These are phyloP conservation scores for Xylaria multiplex DNA, from an alignment of 2,329 filamentous ascomycete genomes.

Conservation along the genomic window DNA sequence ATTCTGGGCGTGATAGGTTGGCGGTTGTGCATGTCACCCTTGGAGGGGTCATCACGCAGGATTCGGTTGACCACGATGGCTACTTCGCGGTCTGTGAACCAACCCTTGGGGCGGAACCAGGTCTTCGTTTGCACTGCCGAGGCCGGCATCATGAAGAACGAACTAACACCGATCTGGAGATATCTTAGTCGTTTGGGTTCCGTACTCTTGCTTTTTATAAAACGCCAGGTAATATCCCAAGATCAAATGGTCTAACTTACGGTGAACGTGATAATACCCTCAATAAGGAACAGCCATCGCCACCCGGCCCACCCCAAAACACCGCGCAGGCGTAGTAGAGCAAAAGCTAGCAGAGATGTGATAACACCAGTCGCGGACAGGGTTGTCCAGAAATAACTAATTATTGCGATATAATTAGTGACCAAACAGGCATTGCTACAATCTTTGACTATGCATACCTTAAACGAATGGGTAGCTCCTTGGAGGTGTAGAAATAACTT, in stretches of 20 bases:
- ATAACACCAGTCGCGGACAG: slow-evolving; percentile 49
- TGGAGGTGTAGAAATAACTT: slow-evolving; percentile 50
- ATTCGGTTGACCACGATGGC: slow-evolving; percentile 67
- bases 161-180: slow-evolving; percentile 56
- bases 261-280: slow-evolving; percentile 63
- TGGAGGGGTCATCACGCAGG: slow-evolving; percentile 66
- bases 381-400: slow-evolving; percentile 53
- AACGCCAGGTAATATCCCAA: too few relatives aligned
- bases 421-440: not conserved
- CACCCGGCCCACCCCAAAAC: slow-evolving; percentile 52
- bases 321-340: slow-evolving; percentile 52
- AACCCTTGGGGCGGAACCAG: slow-evolving; percentile 61
- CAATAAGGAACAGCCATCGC: slow-evolving; percentile 65
- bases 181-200: not conserved
- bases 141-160: slow-evolving; percentile 64
- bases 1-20: slow-evolving; percentile 60
- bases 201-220: not conserved
- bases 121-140: slow-evolving; percentile 60
- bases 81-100: slow-evolving; percentile 68
- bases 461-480: slow-evolving; percentile 53
- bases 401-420: not conserved
- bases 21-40: slow-evolving; percentile 68
- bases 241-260: slow-evolving; percentile 27
- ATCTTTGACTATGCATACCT: slow-evolving; percentile 41
- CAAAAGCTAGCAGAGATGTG: slow-evolving; percentile 52